These are phyloP conservation scores for Leccinum longicurvipes DNA, from an alignment of 768 basidiomycete species.

Conservation along the genomic window DNA sequence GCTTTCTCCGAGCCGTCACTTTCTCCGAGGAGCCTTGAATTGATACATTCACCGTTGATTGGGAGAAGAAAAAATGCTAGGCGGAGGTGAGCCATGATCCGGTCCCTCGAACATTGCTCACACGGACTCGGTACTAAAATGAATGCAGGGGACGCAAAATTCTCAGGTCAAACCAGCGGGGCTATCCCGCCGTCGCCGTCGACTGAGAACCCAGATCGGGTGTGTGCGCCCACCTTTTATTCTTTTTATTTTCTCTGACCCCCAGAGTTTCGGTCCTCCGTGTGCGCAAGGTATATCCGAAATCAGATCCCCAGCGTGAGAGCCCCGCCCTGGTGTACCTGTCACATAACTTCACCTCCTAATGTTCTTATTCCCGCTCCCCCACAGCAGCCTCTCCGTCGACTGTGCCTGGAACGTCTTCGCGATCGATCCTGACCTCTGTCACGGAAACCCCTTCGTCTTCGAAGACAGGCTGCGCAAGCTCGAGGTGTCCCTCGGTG, in stretches of 20 bases:
- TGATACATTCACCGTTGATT: not conserved
- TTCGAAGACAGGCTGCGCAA: slow-evolving; percentile 42
- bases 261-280: not conserved
- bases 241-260: not conserved
- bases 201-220: slow-evolving; percentile 44
- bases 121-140: not conserved
- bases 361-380: not conserved
- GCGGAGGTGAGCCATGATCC: slow-evolving; percentile 22
- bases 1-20: not conserved
- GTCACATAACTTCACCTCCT: not conserved
- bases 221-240: slow-evolving; percentile 12
- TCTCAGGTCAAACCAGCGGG: slow-evolving; percentile 32
- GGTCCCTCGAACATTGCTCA: not conserved
- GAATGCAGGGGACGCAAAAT: not conserved
- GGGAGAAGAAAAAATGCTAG: slow-evolving; percentile 12
- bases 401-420: slow-evolving; percentile 21
- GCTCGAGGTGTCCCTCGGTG: slow-evolving; percentile 40
- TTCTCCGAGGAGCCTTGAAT: not conserved
- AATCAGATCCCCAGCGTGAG: slow-evolving; percentile 41
- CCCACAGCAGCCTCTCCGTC: slow-evolving; percentile 22
- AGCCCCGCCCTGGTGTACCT: not conserved
- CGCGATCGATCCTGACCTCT: slow-evolving; percentile 15
- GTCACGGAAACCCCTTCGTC: slow-evolving; percentile 47
- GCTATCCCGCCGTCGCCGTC: slow-evolving; percentile 18
- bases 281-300: slow-evolving; percentile 43